A percentile compares a stretch with the other conserved stretches of the same genome.
These are phyloP conservation scores for Bruguiera sexangula DNA, from an alignment of 345 rosid species.

Conservation along the genomic window DNA sequence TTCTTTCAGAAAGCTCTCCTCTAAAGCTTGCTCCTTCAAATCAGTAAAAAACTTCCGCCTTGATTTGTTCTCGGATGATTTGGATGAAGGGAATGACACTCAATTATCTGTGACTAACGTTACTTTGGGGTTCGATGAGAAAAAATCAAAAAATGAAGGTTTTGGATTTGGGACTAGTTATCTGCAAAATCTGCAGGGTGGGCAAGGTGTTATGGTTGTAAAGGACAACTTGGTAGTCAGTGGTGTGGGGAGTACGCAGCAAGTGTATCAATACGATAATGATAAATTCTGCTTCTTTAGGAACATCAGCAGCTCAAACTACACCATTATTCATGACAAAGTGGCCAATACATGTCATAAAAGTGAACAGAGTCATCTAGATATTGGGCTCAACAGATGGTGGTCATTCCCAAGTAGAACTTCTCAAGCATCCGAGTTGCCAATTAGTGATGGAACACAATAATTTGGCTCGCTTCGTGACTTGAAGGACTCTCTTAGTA, in stretches of 20 bases:
- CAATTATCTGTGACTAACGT: slow-evolving; percentile 34
- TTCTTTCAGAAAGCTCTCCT: slow-evolving; percentile 28
- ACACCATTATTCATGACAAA: slow-evolving; percentile 52
- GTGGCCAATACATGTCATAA: slow-evolving; percentile 31
- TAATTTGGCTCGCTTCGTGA: neutral
- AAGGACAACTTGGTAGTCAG: slow-evolving; percentile 44
- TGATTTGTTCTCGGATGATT: slow-evolving; percentile 29
- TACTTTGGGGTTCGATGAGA: slow-evolving; percentile 56
- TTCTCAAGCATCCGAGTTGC: slow-evolving; percentile 19
- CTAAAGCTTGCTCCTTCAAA: slow-evolving; percentile 17
- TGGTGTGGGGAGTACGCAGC: slow-evolving; percentile 50
- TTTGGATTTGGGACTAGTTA: slow-evolving; percentile 20
- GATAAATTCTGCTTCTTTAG: slow-evolving; percentile 57
- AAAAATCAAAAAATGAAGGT: slow-evolving; percentile 30
- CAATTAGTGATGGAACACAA: slow-evolving; percentile 8
- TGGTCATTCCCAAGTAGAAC: slow-evolving; percentile 14
- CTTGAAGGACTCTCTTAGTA: neutral
- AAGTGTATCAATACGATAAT: slow-evolving; percentile 52
- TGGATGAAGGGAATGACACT: slow-evolving; percentile 41
- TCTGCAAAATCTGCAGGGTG: slow-evolving; percentile 56
- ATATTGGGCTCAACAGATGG: slow-evolving; percentile 2
- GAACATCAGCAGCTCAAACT: slow-evolving; percentile 71
- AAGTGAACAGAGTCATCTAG: slow-evolving; percentile 10
- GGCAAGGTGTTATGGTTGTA: slow-evolving; percentile 44
- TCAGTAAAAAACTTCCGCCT: slow-evolving; percentile 54